These are phyloP conservation scores for Candida sithepensis DNA, from an alignment of 805 yeast genomes.

Conservation along the genomic window DNA sequence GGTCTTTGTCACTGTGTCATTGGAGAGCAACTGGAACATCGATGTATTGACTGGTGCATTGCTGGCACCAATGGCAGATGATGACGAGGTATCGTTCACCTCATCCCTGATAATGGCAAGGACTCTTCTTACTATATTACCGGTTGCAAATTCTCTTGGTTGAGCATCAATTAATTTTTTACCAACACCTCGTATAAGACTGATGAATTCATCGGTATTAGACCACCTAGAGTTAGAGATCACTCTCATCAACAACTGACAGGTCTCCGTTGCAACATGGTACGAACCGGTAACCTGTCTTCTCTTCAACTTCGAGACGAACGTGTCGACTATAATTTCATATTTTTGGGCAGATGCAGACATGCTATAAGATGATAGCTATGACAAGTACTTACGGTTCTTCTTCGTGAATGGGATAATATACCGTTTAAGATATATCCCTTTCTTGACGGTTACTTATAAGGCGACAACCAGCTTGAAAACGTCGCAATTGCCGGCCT, in stretches of 20 bases:
- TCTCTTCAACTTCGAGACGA: constrained; percentile 60
- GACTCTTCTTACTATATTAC: constrained; percentile 88
- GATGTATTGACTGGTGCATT: constrained; percentile 62
- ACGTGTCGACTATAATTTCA: constrained; percentile 30
- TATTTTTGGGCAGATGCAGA: constrained; percentile 22
- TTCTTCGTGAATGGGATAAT: too few relatives aligned
- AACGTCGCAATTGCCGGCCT: too few relatives aligned
- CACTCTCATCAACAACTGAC: constrained; percentile 82
- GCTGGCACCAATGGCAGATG: constrained; percentile 17
- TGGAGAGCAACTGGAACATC: constrained; percentile 82
- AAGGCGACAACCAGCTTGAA: too few relatives aligned
- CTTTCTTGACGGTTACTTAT: too few relatives aligned
- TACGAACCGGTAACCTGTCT: constrained; percentile 81
- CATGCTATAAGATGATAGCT: too few relatives aligned
- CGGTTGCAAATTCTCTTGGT: constrained; percentile 84
- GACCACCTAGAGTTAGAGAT: constrained; percentile 89
- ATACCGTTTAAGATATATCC: too few relatives aligned
- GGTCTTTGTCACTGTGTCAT: constrained; percentile 29
- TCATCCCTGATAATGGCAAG: constrained; percentile 86
- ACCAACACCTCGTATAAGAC: constrained; percentile 73
- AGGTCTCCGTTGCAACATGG: constrained; percentile 78
- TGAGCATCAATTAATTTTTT: constrained; percentile 67
- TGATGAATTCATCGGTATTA: constrained; percentile 66
- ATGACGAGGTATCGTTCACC: constrained; percentile 44
- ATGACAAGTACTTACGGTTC: too few relatives aligned